These are phyloP conservation scores for Parafenestella ontariensis DNA, from an alignment of 2,329 filamentous ascomycete species.

Conservation along the genomic window DNA sequence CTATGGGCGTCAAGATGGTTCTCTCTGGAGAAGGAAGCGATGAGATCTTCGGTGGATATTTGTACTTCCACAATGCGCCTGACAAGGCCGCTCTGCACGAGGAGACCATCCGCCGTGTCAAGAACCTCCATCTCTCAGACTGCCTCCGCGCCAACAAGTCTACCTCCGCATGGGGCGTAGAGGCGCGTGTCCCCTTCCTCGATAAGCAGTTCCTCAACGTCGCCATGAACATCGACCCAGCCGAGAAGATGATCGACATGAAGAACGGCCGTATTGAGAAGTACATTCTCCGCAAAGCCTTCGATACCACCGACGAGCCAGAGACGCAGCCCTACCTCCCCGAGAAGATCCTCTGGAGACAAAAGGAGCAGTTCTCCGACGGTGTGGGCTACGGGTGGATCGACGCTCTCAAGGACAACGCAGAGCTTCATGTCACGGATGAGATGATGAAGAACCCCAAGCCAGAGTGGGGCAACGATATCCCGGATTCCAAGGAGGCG, in stretches of 20 bases:
- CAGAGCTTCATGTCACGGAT: slow-evolving; percentile 86
- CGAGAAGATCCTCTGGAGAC: slow-evolving; percentile 93
- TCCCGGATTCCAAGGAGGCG: slow-evolving; percentile 96
- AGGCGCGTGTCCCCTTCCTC: slow-evolving; percentile 96
- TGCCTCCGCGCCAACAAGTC: slow-evolving; percentile 99
- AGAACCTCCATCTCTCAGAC: slow-evolving; percentile 96
- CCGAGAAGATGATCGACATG: slow-evolving; percentile 84
- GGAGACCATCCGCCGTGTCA: slow-evolving; percentile 91
- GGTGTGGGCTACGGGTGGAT: slow-evolving; percentile 99
- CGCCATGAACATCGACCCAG: slow-evolving; percentile 90
- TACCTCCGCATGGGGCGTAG: slow-evolving; percentile 95
- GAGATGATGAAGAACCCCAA: slow-evolving; percentile 99
- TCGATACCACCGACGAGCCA: slow-evolving; percentile 90
- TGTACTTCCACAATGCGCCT: slow-evolving; percentile 97
- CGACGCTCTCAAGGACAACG: slow-evolving; percentile 93
- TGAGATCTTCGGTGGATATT: slow-evolving; percentile 97
- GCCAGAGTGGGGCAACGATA: slow-evolving; percentile 90
- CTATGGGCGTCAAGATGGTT: slow-evolving; percentile 99
- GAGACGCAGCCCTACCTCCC: slow-evolving; percentile 86
- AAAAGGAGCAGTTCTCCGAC: slow-evolving; percentile 99
- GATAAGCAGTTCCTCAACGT: slow-evolving; percentile 96
- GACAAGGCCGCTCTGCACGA: slow-evolving; percentile 92
- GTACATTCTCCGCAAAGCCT: slow-evolving; percentile 97
- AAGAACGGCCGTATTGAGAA: slow-evolving; percentile 90
- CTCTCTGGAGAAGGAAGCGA: slow-evolving; percentile 95